phyloP scores from a whole-genome alignment of 116 monocot genomes.

The Papilionanthe hybrid region DNA sequence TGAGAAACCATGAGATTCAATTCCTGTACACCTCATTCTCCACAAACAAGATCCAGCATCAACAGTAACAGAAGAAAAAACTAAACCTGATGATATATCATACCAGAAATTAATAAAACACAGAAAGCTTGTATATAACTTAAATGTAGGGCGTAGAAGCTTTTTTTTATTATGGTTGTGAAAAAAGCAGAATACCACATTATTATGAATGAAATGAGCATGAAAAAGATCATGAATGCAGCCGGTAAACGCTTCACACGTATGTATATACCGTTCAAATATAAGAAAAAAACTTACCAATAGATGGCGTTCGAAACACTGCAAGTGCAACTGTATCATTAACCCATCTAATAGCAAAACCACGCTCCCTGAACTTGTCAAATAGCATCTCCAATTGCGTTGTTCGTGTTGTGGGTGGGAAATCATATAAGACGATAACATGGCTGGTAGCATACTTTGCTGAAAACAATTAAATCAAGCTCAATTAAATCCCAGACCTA shows the following conservation, averaged over 20 bases:
- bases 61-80: neutral
- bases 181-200: neutral
- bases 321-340: slow-evolving; percentile 83
- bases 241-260: neutral
- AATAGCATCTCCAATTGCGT: slow-evolving; percentile 66
- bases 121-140: neutral
- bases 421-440: slow-evolving; percentile 75
- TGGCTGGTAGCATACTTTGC: slow-evolving; percentile 55
- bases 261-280: neutral
- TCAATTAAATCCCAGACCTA: neutral
- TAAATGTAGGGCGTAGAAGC: neutral
- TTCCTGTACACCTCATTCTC: neutral
- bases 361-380: slow-evolving; percentile 39
- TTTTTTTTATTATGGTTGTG: neutral
- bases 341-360: slow-evolving; percentile 76
- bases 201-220: neutral
- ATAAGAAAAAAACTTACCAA: slow-evolving; percentile 34
- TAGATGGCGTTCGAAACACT: slow-evolving; percentile 61
- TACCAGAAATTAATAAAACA: neutral
- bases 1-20: neutral
- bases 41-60: neutral
- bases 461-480: slow-evolving; percentile 16
- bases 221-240: neutral
- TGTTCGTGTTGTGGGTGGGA: slow-evolving; percentile 56
- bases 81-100: neutral